Conservation (phyloP, 2,329 filamentous ascomycete genomes). For the Paramyrothecium sp. region DNA sequence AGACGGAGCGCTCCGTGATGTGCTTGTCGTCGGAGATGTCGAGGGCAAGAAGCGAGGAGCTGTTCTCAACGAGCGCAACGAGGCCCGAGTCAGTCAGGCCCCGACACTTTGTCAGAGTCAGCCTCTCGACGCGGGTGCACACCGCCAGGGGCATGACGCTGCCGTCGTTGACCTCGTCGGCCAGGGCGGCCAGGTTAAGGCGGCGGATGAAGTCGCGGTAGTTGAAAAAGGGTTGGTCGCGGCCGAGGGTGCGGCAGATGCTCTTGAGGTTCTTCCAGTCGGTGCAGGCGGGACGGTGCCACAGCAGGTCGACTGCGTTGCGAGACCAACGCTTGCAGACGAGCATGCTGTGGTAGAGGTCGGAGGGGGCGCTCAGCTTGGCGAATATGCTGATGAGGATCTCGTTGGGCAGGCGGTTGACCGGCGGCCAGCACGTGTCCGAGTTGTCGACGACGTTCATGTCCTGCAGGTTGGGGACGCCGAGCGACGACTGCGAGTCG, state of each 20-base stretch:
- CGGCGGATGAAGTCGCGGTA: slow-evolving; percentile 91
- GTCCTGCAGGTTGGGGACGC: slow-evolving; percentile 74
- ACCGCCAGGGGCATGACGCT: slow-evolving; percentile 77
- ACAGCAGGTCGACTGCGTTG: slow-evolving; percentile 89
- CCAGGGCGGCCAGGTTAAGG: slow-evolving; percentile 81
- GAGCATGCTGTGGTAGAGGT: slow-evolving; percentile 85
- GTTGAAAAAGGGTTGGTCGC: slow-evolving; percentile 75
- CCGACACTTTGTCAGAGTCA: slow-evolving; percentile 89
- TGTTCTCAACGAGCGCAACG: slow-evolving; percentile 74
- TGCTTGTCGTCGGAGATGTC: slow-evolving; percentile 85
- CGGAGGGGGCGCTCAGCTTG: slow-evolving; percentile 71
- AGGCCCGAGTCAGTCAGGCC: slow-evolving; percentile 83
- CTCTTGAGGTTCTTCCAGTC: slow-evolving; percentile 78
- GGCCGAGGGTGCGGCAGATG: slow-evolving; percentile 76
- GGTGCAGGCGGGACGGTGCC: slow-evolving; percentile 90
- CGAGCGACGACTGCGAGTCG: slow-evolving; percentile 90
- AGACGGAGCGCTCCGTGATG: slow-evolving; percentile 79
- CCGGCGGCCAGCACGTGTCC: slow-evolving; percentile 69
- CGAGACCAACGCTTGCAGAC: slow-evolving; percentile 93
- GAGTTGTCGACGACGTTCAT: slow-evolving; percentile 62
- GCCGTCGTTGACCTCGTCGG: slow-evolving; percentile 77
- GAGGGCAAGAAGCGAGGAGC: slow-evolving; percentile 78
- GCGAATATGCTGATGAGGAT: slow-evolving; percentile 91
- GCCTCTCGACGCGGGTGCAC: slow-evolving; percentile 87
- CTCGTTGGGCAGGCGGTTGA: slow-evolving; percentile 86